These are phyloP conservation scores for Debaryomyces sp. DNA, from an alignment of 1,139 yeast species.

Conservation along the genomic window DNA sequence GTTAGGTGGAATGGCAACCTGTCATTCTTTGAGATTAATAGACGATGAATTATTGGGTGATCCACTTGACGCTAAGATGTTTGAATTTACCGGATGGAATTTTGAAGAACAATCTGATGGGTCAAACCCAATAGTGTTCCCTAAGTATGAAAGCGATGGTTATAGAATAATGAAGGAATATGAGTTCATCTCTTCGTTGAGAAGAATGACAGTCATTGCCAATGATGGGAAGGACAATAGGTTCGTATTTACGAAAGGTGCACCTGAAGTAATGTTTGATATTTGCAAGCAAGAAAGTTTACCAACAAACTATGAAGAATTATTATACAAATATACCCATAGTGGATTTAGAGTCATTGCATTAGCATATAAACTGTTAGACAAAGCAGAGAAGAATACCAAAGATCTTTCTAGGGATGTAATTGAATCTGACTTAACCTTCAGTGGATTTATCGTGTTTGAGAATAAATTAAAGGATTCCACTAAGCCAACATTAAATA, in stretches of 20 bases:
- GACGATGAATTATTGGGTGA: constrained; percentile 88
- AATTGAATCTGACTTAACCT: constrained; percentile 68
- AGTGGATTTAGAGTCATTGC: constrained; percentile 95
- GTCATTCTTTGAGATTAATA: constrained; percentile 82
- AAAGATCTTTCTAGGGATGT: constrained; percentile 45
- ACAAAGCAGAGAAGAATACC: constrained; percentile 10
- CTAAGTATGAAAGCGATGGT: constrained; percentile 35
- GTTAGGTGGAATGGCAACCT: constrained; percentile 67
- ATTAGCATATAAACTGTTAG: constrained; percentile 67
- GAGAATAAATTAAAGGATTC: constrained; percentile 83
- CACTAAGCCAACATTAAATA: constrained; percentile 62
- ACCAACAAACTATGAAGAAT: constrained; percentile 73
- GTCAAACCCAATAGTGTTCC: constrained; percentile 22
- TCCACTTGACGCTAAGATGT: constrained; percentile 92
- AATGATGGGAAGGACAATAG: constrained; percentile 37
- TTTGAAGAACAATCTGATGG: constrained; percentile 62
- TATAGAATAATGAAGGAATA: constrained; percentile 68
- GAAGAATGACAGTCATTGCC: constrained; percentile 89
- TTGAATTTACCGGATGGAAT: constrained; percentile 80
- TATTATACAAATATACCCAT: constrained; percentile 84
- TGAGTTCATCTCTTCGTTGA: constrained; percentile 80
- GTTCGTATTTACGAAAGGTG: constrained; percentile 82
- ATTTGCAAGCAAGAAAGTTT: constrained; percentile 72
- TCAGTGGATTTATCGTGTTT: constrained; percentile 87
- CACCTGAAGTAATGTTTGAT: constrained; percentile 91